These are phyloP conservation scores for Carex sylvatica DNA, from an alignment of 202 grass and related monocot species.

Conservation along the genomic window DNA sequence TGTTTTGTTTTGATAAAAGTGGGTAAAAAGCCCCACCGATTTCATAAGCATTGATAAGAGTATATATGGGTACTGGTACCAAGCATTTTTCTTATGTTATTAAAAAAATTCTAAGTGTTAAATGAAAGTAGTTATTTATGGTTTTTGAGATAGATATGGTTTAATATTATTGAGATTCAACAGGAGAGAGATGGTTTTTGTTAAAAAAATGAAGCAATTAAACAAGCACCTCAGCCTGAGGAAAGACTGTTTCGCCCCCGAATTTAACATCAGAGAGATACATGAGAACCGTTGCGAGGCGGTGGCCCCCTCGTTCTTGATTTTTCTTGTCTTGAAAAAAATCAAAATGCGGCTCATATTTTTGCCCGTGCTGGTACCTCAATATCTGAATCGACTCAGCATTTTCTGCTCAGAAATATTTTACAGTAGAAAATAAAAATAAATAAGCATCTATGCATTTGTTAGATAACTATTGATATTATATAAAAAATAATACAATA, in stretches of 20 bases:
- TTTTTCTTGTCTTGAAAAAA: slow-evolving; percentile 82
- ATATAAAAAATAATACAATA: slow-evolving; percentile 22
- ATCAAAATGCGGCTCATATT: slow-evolving; percentile 90
- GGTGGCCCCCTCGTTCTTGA: slow-evolving; percentile 64
- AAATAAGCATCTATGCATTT: neutral
- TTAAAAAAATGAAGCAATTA: slow-evolving; percentile 5
- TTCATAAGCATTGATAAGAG: no score
- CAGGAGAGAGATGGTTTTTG: neutral
- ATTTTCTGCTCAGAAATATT: slow-evolving; percentile 52
- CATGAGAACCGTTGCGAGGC: slow-evolving; percentile 80
- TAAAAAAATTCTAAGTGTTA: neutral
- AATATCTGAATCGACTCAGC: slow-evolving; percentile 78
- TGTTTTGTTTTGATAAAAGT: no score
- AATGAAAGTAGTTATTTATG: neutral
- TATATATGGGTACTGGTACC: no score
- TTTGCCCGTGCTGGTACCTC: slow-evolving; percentile 69
- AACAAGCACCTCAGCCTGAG: slow-evolving; percentile 63
- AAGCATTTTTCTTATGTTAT: neutral
- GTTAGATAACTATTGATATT: neutral
- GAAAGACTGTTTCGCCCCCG: slow-evolving; percentile 86
- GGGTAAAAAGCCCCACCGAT: no score
- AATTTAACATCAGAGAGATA: slow-evolving; percentile 68
- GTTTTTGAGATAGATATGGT: neutral
- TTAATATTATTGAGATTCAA: neutral
- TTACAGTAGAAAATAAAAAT: neutral